Base-by-base conservation (phyloP, 345 rosid genomes). In the Hirschfeldia incana region DNA sequence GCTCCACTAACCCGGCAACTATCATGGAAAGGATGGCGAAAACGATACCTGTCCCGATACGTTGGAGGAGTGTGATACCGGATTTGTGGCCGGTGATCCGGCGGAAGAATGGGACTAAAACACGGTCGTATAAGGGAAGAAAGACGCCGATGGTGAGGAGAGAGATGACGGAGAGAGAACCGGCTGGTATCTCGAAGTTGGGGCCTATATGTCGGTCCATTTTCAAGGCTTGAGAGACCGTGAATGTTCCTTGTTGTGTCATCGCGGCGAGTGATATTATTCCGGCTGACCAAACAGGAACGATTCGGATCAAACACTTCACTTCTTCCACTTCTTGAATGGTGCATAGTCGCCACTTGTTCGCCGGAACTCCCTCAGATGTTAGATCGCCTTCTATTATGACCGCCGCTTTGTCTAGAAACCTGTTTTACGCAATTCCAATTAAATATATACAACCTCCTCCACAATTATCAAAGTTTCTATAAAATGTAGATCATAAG, bases 121-220 rank as follows among this genome's bases (percentile, higher is more conserved):
- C 6, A 6, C 92, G 94, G 78, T 93, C 94, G 76, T 93, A 93
- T 12, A 91, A 5, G 13, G 82, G 82, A 63, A 79, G 78, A 62
- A 74, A 74, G 60, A 79, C 12, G 66, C 74, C 87, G 55, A 90
- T 90, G 21, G 93, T 93, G 73, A 77, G 39, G 75, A 93, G 95
- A 77, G 95, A 88, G 85, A 93, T 91, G 68, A 91, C 92, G 1
- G 92, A 81, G 88, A 93, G 91, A 53, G 97, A 93, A 44, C 88
- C 97, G 1, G 97, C 85, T 0, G 98, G 98, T 49, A 91, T 88
- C 70, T 91, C 78, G 75, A 93, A 89, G 17, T 91, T 81, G 13
- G 76, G 79, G 11, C 89, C 76, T 65, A 93, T 80, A 74, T 86
- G 91, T 26, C 93, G 75, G 82, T 93, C 76, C 98, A 91, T 93